These are phyloP conservation scores for Pyricularia sp. DNA, from an alignment of 2,329 filamentous ascomycete species.

Conservation along the genomic window DNA sequence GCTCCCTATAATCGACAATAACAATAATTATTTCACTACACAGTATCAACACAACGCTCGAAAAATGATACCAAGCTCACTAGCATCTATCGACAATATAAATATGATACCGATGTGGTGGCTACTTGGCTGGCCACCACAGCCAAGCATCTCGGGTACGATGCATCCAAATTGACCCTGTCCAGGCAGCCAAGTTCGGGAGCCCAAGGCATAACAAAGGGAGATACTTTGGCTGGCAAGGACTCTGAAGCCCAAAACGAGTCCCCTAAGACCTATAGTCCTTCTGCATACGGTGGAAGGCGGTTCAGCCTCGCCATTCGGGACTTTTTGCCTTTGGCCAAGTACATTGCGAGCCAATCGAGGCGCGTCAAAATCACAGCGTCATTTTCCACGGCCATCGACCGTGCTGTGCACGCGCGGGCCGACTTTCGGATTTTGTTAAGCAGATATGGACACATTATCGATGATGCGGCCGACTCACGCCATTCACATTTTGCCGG, in stretches of 20 bases:
- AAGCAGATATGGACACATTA: not conserved
- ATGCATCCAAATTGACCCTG: not conserved
- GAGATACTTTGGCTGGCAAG: not conserved
- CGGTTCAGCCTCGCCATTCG: not conserved
- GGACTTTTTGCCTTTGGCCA: not conserved
- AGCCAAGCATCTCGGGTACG: not conserved
- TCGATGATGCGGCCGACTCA: not conserved
- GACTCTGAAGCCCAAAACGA: not conserved
- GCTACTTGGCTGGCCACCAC: not conserved
- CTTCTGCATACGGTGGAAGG: not conserved
- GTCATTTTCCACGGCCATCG: not conserved
- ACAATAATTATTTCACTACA: not conserved
- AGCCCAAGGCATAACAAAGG: not conserved
- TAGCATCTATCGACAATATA: not conserved
- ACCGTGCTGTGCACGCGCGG: not conserved
- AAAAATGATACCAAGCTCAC: not conserved
- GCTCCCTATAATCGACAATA: not conserved
- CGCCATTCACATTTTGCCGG: not conserved
- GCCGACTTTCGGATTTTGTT: not conserved
- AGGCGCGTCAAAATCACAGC: not conserved
- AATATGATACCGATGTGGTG: not conserved
- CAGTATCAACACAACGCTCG: not conserved
- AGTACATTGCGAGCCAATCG: not conserved
- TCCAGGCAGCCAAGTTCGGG: not conserved
- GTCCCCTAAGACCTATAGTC: not conserved